Base-by-base conservation (phyloP, 306 rosid genomes). In the Glycyrrhiza uralensis region DNA sequence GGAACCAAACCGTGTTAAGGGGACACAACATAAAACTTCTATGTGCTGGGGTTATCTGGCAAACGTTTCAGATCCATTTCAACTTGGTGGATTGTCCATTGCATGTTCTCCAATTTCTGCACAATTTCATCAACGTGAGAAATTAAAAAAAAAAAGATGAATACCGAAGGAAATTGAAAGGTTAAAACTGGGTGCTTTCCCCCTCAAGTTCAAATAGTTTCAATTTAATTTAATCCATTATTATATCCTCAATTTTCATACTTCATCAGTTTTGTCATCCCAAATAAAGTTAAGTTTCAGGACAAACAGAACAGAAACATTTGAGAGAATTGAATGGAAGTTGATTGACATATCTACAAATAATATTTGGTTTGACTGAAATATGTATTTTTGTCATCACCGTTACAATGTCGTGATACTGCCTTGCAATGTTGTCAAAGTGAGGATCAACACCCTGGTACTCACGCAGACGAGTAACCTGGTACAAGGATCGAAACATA, bases 361-460 rank as follows among this genome's bases (percentile, higher is more conserved):
- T 29, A 69, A 57, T 3, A 39, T 51, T 68, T 33, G 45, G 41
- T 49, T 12, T 13, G 50, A 51, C 50, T 13, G 22, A 39, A 32
- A 36, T 55, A 59, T 18, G 58, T 28, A 46, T 20, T 30, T 68
- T 1, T 17, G 56, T 14, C 23, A 38, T 78, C 74, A 91, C 97
- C 93, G 85, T 80, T 15, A 91, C 87, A 46, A 89, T 80, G 55
- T 89, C 97, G 4, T 83, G 93, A 74, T 94, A 94, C 85, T 88
- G 95, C 80, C 89, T 82, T 1, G 96, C 96, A 68, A 94, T 91
- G 39, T 80, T 76, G 81, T 94, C 92, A 11, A 94, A 91, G 80
- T 94, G 91, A 36, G 94, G 90, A 83, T 94, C 97, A n/a, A 94
- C 97, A 30, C 93, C 91, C 83, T 85, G 95, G 76, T 91, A 94